Conservation (phyloP, 768 basidiomycete genomes). For the Podaxis carcinomalis region DNA sequence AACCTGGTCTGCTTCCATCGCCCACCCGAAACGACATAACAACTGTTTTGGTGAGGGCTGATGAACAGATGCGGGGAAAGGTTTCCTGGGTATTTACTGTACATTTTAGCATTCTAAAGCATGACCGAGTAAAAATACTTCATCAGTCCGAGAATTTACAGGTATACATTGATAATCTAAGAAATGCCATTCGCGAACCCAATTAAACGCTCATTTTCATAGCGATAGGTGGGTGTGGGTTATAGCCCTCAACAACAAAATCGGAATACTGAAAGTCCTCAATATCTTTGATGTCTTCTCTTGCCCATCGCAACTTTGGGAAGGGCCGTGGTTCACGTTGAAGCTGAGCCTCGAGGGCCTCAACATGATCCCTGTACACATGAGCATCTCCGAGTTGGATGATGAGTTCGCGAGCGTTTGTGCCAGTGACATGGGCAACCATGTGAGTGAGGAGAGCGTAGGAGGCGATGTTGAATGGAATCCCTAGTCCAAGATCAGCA, state of each 20-base stretch:
- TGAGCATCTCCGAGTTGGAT: constrained; percentile 98
- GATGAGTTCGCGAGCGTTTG: constrained; percentile 83
- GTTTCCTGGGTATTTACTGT: neutral
- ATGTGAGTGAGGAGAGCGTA: constrained; percentile 97
- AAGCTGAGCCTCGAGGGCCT: constrained; percentile 81
- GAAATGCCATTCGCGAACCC: too few species aligned
- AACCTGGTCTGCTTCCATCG: too few species aligned
- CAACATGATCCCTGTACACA: constrained; percentile 89
- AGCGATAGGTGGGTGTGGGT: constrained; percentile 75
- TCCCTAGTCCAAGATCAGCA: constrained; percentile 93
- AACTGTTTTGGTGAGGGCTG: too few species aligned
- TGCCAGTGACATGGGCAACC: constrained; percentile 90
- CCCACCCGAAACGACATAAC: too few species aligned
- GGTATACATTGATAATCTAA: too few species aligned
- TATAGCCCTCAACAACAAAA: constrained; percentile 82
- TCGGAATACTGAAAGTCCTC: constrained; percentile 82
- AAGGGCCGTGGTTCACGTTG: constrained; percentile 75
- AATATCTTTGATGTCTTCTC: constrained; percentile 61
- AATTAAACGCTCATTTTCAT: constrained; percentile 93
- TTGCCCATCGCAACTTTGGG: constrained; percentile 73
- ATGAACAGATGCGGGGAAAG: too few species aligned
- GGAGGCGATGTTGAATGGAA: constrained; percentile 99
- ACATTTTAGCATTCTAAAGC: neutral
- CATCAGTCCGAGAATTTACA: neutral
- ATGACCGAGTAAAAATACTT: neutral